These are phyloP conservation scores for Geoglossum cookeanum DNA, from an alignment of 2,329 filamentous ascomycete genomes.

Conservation along the genomic window DNA sequence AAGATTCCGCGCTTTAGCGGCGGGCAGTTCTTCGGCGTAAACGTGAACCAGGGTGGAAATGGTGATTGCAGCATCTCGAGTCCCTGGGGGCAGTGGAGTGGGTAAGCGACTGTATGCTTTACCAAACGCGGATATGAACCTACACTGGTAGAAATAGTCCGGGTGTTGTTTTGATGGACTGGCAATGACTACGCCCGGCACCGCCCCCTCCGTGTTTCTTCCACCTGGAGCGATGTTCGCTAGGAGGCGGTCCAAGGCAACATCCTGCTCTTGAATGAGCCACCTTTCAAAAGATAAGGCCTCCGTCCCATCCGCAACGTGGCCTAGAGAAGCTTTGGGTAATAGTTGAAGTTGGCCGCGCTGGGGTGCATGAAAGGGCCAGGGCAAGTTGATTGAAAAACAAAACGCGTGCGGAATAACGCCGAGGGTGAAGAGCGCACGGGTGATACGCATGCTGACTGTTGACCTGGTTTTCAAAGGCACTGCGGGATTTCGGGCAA, in stretches of 20 bases:
- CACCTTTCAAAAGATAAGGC: background rate
- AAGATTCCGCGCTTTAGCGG: background rate
- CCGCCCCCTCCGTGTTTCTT: background rate
- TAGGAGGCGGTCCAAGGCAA: background rate
- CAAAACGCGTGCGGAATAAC: background rate
- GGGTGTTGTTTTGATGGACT: slow-evolving; percentile 1
- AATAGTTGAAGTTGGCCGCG: background rate
- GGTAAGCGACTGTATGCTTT: background rate
- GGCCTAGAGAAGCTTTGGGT: background rate
- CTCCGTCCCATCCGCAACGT: background rate
- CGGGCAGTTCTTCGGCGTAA: background rate
- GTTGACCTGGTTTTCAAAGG: background rate
- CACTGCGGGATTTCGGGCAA: too few relatives aligned
- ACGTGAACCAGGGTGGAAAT: background rate
- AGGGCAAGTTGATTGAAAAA: background rate
- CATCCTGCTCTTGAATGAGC: background rate
- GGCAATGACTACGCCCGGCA: background rate
- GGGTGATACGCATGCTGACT: background rate
- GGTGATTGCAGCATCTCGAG: background rate
- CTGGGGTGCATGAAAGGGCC: background rate
- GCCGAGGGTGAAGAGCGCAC: background rate
- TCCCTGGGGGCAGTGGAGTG: background rate
- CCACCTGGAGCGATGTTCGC: slow-evolving; percentile 2
- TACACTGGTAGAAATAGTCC: background rate
- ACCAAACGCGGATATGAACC: background rate